phyloP scores from a whole-genome alignment of 1,284 basidiomycete species.

The Cystobasidiaceae sp. region DNA sequence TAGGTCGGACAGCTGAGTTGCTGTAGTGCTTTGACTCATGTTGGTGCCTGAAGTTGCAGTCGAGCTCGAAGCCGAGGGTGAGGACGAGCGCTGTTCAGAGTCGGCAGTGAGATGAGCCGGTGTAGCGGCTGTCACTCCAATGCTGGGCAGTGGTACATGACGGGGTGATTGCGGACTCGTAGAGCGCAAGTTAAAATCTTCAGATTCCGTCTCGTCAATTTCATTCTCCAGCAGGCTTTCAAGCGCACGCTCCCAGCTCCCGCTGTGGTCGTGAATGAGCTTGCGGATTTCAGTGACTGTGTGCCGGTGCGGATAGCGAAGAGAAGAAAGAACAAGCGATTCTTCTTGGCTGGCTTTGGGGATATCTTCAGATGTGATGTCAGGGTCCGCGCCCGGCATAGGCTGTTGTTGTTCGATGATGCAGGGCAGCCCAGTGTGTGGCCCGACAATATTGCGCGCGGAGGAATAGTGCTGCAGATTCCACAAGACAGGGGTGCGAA shows the following conservation, averaged over 20 bases:
- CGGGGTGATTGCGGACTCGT: constrained; percentile 3
- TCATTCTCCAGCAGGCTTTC: constrained; percentile 28
- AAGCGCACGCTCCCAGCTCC: constrained; percentile 28
- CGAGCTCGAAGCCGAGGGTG: constrained; percentile 24
- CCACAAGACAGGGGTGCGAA: not conserved
- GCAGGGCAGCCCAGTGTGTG: constrained; percentile 68
- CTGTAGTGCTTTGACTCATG: constrained; percentile 1
- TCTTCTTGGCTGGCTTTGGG: constrained; percentile 26
- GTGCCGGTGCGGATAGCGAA: constrained; percentile 29
- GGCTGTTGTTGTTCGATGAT: constrained; percentile 54
- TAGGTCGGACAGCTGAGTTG: constrained; percentile 21
- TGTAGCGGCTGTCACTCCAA: constrained; percentile 22
- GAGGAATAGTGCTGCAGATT: constrained; percentile 94
- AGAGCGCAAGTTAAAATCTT: constrained; percentile 26
- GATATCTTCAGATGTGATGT: constrained; percentile 2
- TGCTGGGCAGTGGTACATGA: not conserved
- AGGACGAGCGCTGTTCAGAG: constrained; percentile 5
- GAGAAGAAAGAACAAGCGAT: constrained; percentile 27
- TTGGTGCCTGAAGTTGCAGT: constrained; percentile 21
- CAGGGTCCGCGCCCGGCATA: not conserved
- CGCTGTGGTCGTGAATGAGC: constrained; percentile 24
- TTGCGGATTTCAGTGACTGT: constrained; percentile 24
- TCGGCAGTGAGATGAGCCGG: not conserved
- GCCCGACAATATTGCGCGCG: constrained; percentile 76
- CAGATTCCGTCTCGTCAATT: constrained; percentile 30